Evolutionary conservation across 768 basidiomycete genomes (phyloP), one percentile per base, ranked within the genome.

Genomic region (Sistotremastrum suecicum): DNA sequence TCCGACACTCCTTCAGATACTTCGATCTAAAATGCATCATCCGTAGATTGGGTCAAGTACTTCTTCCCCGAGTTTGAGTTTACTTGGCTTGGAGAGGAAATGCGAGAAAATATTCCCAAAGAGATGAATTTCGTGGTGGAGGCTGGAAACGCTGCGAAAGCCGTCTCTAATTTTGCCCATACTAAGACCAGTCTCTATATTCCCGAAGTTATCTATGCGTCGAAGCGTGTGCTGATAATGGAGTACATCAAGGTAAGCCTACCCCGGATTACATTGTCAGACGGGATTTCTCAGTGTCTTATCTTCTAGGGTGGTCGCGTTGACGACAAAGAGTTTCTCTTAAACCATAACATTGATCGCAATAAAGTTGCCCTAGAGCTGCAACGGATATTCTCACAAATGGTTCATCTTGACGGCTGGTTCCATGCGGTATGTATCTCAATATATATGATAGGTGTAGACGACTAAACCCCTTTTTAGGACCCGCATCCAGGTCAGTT

Each of bases 41-140:
- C 8, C 20, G 20, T 43, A 80, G 80, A 80, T 11, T 82, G 87
- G 75, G 80, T 99, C 51, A 92, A 92, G 56, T 75, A 75, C 49
- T 78, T 88, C 72, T 98, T 98, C 61, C 95, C 95, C 1, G 80
- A 91, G 45, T 99, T 98, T 54, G 92, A 97, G 59, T 86, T 94
- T 57, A 80, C 80, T 0, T 95, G 91, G 92, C 71, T 94, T 7
- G 66, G 83, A 48, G 86, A 90, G 53, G 95, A 98, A 66, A 98
- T 99, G 92, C 78, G 82, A 33, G 75, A 80, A 51, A 91, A 91
- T 58, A 64, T 88, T 31, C 90, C 89, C 0, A 82, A 83, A 54
- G 92, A 98, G 63, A 87, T 97, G 87, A 79, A 99, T 63, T 98
- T 99, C 57, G 63, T 76, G 9, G 80, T 89, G 52, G 95, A 99